Conservation (phyloP, 75 land plant genomes). For the Picea sitchensis region DNA sequence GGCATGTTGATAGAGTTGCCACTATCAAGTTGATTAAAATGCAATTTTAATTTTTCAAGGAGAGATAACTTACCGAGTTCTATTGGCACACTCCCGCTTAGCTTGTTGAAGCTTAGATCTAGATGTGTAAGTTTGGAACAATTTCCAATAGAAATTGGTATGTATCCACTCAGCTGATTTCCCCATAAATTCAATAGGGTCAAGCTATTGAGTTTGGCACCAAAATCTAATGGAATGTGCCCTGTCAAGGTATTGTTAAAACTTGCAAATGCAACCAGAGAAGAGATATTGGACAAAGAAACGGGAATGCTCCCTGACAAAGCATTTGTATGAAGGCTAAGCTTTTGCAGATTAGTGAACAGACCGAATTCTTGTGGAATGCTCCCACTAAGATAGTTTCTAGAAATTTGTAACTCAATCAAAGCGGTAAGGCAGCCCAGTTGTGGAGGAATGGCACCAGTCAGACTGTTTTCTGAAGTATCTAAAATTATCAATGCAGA, state of each 20-base stretch:
- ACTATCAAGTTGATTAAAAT: too few relatives aligned
- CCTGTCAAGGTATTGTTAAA: not conserved
- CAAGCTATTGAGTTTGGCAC: conserved; percentile 30
- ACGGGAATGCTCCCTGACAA: conserved; percentile 57
- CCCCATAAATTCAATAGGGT: conserved; percentile 43
- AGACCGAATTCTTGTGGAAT: too few relatives aligned
- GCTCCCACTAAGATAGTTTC: too few relatives aligned
- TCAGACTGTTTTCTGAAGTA: conserved; percentile 36
- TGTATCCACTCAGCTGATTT: conserved; percentile 38
- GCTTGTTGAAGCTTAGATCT: too few relatives aligned
- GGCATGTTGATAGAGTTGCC: too few relatives aligned
- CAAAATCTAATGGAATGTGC: not conserved
- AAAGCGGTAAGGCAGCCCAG: conserved; percentile 26
- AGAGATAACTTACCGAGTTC: too few relatives aligned
- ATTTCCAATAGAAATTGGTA: too few relatives aligned
- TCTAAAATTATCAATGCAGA: conserved; percentile 29
- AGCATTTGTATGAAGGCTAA: conserved; percentile 36
- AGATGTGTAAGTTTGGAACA: too few relatives aligned
- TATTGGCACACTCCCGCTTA: too few relatives aligned
- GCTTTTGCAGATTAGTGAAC: conserved; percentile 21
- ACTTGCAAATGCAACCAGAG: conserved; percentile 19
- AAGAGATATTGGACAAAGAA: conserved; percentile 27
- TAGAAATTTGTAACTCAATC: not conserved
- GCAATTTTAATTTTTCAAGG: too few relatives aligned
- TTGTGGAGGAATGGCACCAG: conserved; percentile 49